A percentile compares a stretch with the other conserved stretches of the same genome.
phyloP scores from a whole-genome alignment of 2,329 filamentous ascomycete species.

The Cercospora janseana region DNA sequence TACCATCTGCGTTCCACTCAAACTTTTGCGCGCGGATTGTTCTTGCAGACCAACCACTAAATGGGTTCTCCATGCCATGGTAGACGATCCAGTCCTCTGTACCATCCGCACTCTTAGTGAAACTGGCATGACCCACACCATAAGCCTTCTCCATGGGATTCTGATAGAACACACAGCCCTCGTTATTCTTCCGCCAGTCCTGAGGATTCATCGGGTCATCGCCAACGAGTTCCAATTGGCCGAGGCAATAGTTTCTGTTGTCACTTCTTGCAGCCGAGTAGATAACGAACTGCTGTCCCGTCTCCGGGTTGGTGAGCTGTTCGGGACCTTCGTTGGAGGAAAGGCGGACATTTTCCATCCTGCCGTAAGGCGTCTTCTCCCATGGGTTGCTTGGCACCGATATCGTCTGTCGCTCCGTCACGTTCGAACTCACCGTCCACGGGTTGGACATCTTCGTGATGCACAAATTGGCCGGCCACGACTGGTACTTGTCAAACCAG shows the following conservation, averaged over 20 bases:
- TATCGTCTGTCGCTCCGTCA: conserved; percentile 50
- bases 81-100: conserved; percentile 54
- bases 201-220: conserved; percentile 50
- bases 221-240: conserved; percentile 51
- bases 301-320: conserved; percentile 49
- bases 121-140: conserved; percentile 53
- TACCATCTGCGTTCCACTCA: conserved; percentile 49
- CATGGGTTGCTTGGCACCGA: conserved; percentile 49
- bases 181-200: conserved; percentile 50
- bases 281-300: conserved; percentile 50
- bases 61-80: conserved; percentile 52
- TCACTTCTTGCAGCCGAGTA: conserved; percentile 52
- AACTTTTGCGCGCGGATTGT: conserved; percentile 53
- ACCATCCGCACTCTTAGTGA: conserved; percentile 49
- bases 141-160: conserved; percentile 47
- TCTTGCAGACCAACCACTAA: conserved; percentile 48
- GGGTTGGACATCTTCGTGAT: conserved; percentile 52
- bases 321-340: conserved; percentile 53
- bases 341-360: conserved; percentile 47
- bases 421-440: conserved; percentile 48
- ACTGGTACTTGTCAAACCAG: conserved; percentile 46
- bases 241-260: conserved; percentile 55
- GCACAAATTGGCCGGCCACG: conserved; percentile 54
- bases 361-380: conserved; percentile 54
- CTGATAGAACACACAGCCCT: conserved; percentile 52